Evolutionary conservation across 75 land plant genomes (phyloP).

Genomic region (Picea glauca): DNA sequence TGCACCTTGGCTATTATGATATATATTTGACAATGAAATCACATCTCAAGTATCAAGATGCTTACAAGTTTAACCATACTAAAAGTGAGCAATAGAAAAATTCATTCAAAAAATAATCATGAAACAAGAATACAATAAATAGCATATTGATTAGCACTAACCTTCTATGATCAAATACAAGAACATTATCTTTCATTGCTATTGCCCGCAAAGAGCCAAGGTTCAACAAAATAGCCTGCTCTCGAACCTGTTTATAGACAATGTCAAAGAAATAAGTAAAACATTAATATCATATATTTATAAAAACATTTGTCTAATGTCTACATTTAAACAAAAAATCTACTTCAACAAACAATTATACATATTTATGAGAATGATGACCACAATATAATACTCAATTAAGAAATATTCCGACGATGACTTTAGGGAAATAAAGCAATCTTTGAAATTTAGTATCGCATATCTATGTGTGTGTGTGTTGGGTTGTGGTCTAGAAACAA

Average conservation of each 20-base stretch:
- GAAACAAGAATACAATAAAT: neutral
- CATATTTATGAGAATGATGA: neutral
- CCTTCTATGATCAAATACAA: conserved; percentile 91
- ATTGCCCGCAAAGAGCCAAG: conserved; percentile 91
- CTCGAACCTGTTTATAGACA: conserved; percentile 63
- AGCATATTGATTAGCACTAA: conserved; percentile 12
- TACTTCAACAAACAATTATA: neutral
- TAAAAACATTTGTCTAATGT: neutral
- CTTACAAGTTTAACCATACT: neutral
- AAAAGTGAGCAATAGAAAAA: neutral
- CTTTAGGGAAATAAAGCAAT: neutral
- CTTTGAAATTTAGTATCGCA: too few species aligned
- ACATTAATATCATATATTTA: neutral
- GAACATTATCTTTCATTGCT: conserved; percentile 74
- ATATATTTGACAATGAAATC: neutral
- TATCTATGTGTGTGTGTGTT: too few species aligned
- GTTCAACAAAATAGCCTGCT: conserved; percentile 91
- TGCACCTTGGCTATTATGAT: neutral
- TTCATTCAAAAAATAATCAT: neutral
- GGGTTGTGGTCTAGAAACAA: too few species aligned
- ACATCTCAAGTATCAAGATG: neutral
- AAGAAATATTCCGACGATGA: neutral
- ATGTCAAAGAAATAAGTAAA: neutral
- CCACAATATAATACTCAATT: neutral
- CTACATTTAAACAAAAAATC: neutral